Evolutionary conservation across 768 basidiomycete genomes (phyloP).

Genomic region (Candolleomyces eurysporus): DNA sequence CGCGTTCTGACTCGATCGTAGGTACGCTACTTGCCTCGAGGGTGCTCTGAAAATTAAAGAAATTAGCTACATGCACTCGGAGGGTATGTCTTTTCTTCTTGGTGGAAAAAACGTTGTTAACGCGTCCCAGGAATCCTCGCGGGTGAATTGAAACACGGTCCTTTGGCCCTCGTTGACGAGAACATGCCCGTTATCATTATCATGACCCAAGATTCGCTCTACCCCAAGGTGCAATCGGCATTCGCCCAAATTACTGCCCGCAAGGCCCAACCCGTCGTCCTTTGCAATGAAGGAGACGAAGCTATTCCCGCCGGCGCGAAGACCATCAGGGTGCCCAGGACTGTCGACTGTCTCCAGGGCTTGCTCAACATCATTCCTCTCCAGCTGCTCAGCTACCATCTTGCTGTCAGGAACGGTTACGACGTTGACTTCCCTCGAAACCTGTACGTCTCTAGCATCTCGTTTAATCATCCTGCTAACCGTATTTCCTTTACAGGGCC

Average conservation of each 20-base stretch:
- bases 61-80: constrained; percentile 89
- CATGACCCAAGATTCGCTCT: constrained; percentile 98
- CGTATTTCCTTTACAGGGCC: constrained; percentile 42
- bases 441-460: constrained; percentile 53
- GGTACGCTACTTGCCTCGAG: constrained; percentile 95
- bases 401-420: constrained; percentile 93
- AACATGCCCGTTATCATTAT: constrained; percentile 99
- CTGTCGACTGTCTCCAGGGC: constrained; percentile 93
- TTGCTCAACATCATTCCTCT: constrained; percentile 95
- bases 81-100: constrained; percentile 42
- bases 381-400: constrained; percentile 93
- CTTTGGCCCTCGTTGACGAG: constrained; percentile 96
- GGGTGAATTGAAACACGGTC: constrained; percentile 98
- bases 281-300: constrained; percentile 92
- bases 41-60: constrained; percentile 99
- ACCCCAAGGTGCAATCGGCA: constrained; percentile 97
- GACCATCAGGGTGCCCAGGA: constrained; percentile 93
- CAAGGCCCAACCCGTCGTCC: constrained; percentile 91
- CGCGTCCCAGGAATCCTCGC: constrained; percentile 78
- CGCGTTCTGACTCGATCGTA: constrained; percentile 19
- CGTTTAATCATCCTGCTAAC: constrained; percentile 8
- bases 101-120: constrained; percentile 2
- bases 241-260: constrained; percentile 97
- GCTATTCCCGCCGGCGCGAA: constrained; percentile 70
- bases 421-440: constrained; percentile 99